phyloP scores from a whole-genome alignment of 2,329 filamentous ascomycete genomes.

The Colletotrichum musae region DNA sequence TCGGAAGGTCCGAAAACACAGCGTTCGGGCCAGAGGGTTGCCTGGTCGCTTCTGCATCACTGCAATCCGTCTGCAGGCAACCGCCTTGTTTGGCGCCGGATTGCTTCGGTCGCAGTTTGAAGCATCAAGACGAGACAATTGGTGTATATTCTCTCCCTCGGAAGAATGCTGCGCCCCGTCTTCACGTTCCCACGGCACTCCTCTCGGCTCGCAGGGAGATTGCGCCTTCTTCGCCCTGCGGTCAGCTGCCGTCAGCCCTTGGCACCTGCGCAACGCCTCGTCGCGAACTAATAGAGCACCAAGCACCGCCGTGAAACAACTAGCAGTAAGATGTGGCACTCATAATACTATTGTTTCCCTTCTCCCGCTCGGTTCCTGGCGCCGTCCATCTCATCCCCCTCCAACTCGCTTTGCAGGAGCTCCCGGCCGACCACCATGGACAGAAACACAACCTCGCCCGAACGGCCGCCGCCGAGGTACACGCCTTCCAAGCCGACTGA shows the following conservation, averaged over 20 bases:
- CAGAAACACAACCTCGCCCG: constrained; percentile 17
- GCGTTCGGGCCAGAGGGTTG: background rate
- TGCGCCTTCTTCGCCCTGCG: constrained; percentile 35
- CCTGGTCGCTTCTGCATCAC: background rate
- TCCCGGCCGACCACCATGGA: constrained; percentile 24
- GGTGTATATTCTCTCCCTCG: constrained; percentile 18
- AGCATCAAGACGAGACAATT: constrained; percentile 27
- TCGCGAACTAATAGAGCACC: constrained; percentile 34
- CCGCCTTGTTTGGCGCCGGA: constrained; percentile 4
- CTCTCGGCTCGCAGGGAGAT: constrained; percentile 32
- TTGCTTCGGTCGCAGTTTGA: constrained; percentile 15
- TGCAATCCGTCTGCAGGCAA: constrained; percentile 3
- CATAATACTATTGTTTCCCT: constrained; percentile 38
- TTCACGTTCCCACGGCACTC: constrained; percentile 26
- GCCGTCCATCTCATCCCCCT: constrained; percentile 10
- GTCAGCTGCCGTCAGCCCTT: constrained; percentile 40
- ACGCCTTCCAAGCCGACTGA: constrained; percentile 26
- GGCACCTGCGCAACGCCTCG: constrained; percentile 33
- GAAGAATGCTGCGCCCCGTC: constrained; percentile 34
- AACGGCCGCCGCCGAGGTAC: constrained; percentile 29
- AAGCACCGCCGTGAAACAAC: constrained; percentile 17
- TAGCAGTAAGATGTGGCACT: constrained; percentile 17
- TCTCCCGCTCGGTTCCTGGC: constrained; percentile 20
- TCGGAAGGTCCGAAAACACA: background rate
- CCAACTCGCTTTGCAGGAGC: constrained; percentile 6